Evolutionary conservation across 768 basidiomycete genomes (phyloP).

Genomic region (Leccinum subgranulosum): DNA sequence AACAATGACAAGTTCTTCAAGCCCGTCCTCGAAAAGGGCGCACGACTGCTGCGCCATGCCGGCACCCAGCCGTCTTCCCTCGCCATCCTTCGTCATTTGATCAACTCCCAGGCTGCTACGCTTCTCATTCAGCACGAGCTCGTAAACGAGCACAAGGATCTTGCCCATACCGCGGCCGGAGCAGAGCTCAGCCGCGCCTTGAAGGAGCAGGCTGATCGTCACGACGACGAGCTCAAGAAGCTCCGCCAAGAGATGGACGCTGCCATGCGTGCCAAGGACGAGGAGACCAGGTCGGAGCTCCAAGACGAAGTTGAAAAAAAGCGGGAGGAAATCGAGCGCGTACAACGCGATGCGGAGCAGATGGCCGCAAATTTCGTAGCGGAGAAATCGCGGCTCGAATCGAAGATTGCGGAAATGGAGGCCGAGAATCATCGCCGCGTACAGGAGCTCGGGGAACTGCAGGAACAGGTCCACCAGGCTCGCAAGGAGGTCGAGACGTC

Average conservation of each 20-base stretch:
- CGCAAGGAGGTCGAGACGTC: slow-evolving; percentile 28
- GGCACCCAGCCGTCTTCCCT: slow-evolving; percentile 41
- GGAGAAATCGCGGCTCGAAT: slow-evolving; percentile 35
- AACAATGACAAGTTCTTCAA: slow-evolving; percentile 47
- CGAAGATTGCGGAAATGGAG: slow-evolving; percentile 28
- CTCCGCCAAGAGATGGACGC: slow-evolving; percentile 47
- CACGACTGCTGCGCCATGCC: slow-evolving; percentile 41
- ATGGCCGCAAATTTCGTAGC: slow-evolving; percentile 38
- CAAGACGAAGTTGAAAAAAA: slow-evolving; percentile 42
- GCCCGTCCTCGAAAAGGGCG: slow-evolving; percentile 47
- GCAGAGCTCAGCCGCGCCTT: slow-evolving; percentile 49
- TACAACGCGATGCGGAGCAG: slow-evolving; percentile 39
- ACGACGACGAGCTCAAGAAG: slow-evolving; percentile 45
- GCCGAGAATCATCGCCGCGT: slow-evolving; percentile 15
- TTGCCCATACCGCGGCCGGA: slow-evolving; percentile 53
- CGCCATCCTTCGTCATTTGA: slow-evolving; percentile 40
- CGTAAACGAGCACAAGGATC: slow-evolving; percentile 45
- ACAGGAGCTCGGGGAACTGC: slow-evolving; percentile 21
- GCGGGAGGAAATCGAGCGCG: slow-evolving; percentile 41
- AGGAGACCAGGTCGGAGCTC: slow-evolving; percentile 44
- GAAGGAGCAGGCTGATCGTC: slow-evolving; percentile 43
- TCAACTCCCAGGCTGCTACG: slow-evolving; percentile 38
- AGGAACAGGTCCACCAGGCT: slow-evolving; percentile 28
- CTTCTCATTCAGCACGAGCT: slow-evolving; percentile 57
- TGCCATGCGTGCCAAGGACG: slow-evolving; percentile 43